These are phyloP conservation scores for Gonapodya sp. DNA, from an alignment of 192 early-diverging fungal species.

Conservation along the genomic window DNA sequence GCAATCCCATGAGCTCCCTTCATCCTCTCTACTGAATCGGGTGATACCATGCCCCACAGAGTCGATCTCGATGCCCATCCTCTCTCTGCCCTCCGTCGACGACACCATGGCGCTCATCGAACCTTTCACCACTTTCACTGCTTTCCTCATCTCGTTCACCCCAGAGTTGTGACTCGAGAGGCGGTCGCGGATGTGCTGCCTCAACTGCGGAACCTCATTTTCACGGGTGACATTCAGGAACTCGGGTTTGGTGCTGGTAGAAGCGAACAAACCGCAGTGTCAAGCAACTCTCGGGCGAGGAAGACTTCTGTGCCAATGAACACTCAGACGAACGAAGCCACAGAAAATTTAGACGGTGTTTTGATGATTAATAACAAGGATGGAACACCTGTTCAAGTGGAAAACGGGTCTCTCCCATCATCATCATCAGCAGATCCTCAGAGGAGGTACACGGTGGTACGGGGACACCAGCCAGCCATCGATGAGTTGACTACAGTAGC, in stretches of 20 bases:
- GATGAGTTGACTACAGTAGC: no score
- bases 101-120: background rate
- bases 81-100: no score
- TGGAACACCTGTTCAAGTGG: background rate
- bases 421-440: background rate
- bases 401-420: background rate
- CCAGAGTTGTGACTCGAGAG: background rate
- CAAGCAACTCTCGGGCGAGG: background rate
- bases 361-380: background rate
- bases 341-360: background rate
- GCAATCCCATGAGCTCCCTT: no score
- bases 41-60: no score
- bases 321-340: no score
- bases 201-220: background rate
- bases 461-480: background rate
- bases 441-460: background rate
- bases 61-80: no score
- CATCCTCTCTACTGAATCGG: no score
- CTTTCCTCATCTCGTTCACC: background rate
- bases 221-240: background rate
- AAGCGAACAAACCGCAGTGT: background rate
- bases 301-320: no score
- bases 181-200: background rate
- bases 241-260: background rate
- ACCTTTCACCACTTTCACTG: background rate